Percentiles rank a stretch among this genome's conserved stretches.
Evolutionary conservation across 495 filamentous ascomycete species (phyloP).

Genomic region (Xylaria acuta): DNA sequence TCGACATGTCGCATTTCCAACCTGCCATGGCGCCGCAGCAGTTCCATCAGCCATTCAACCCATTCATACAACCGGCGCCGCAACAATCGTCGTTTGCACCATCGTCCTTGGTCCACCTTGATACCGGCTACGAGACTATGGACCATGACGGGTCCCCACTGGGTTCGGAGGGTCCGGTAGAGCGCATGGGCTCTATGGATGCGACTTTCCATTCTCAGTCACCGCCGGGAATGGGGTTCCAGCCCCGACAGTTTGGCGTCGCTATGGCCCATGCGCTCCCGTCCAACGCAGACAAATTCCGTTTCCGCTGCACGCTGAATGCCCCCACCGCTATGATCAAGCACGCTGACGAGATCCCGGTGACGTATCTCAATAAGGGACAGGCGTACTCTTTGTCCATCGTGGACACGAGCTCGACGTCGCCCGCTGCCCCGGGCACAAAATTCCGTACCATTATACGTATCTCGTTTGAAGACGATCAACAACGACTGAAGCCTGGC

Average conservation of each 20-base stretch:
- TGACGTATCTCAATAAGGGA: slow-evolving; percentile 97
- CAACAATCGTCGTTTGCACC: slow-evolving; percentile 73
- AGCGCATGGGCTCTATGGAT: slow-evolving; percentile 57
- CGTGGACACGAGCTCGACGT: slow-evolving; percentile 64
- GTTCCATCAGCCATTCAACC: slow-evolving; percentile 72
- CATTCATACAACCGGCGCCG: slow-evolving; percentile 67
- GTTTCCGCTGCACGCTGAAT: slow-evolving; percentile 87
- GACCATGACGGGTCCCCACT: slow-evolving; percentile 73
- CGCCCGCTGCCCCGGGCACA: slow-evolving; percentile 52
- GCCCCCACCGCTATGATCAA: slow-evolving; percentile 98
- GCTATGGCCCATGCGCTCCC: slow-evolving; percentile 48
- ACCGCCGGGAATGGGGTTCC: slow-evolving; percentile 51
- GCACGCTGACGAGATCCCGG: slow-evolving; percentile 81
- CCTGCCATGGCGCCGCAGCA: slow-evolving; percentile 67
- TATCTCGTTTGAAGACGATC: slow-evolving; percentile 92
- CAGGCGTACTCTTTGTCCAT: slow-evolving; percentile 87
- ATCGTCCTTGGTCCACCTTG: slow-evolving; percentile 77
- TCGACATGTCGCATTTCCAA: slow-evolving; percentile 62
- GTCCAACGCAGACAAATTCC: slow-evolving; percentile 70
- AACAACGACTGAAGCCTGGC: slow-evolving; percentile 80
- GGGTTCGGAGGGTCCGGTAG: slow-evolving; percentile 52
- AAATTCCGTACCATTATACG: slow-evolving; percentile 87
- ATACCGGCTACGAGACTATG: slow-evolving; percentile 78
- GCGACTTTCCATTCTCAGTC: slow-evolving; percentile 57
- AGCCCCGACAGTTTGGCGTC: slow-evolving; percentile 49